A percentile compares a stretch with the other conserved stretches of the same genome.
Evolutionary conservation across 1,139 yeast species (phyloP).

Genomic region (Wickerhamomyces sp.): DNA sequence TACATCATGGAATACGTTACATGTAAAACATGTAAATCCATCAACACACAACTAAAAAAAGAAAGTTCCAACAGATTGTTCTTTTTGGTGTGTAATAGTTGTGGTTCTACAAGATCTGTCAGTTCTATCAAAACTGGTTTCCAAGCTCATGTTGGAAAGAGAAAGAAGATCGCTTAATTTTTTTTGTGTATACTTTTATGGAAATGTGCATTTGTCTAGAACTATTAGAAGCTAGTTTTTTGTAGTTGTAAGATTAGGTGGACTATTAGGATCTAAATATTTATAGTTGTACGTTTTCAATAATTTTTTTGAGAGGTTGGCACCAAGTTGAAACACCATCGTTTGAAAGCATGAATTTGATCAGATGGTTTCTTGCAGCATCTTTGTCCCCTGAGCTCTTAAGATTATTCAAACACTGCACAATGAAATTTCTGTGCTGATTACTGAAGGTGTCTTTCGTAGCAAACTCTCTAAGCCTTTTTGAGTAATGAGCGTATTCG

Average conservation of each 20-base stretch:
- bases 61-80: constrained; percentile 94
- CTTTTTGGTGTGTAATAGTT: constrained; percentile 95
- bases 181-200: constrained; percentile 2
- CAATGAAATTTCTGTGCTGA: constrained; percentile 1
- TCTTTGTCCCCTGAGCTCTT: constrained; percentile 8
- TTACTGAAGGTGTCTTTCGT: constrained; percentile 3
- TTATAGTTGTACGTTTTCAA: constrained; percentile 28
- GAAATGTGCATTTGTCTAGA: background rate
- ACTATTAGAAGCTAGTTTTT: too few species aligned
- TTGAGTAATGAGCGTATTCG: constrained; percentile 6
- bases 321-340: constrained; percentile 55
- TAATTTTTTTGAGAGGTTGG: constrained; percentile 45
- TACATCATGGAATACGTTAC: constrained; percentile 96
- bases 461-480: constrained; percentile 3
- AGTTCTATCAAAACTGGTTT: constrained; percentile 98
- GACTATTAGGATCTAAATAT: background rate
- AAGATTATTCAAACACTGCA: background rate
- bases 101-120: constrained; percentile 97
- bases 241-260: too few species aligned
- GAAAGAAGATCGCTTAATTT: constrained; percentile 41
- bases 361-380: constrained; percentile 26
- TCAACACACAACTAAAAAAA: constrained; percentile 93
- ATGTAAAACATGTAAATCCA: constrained; percentile 97
- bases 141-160: constrained; percentile 91
- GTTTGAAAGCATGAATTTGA: constrained; percentile 43